Percentiles rank a stretch among this genome's conserved stretches.
Conservation (phyloP, 495 filamentous ascomycete genomes). For the Apiosordaria backusii region DNA sequence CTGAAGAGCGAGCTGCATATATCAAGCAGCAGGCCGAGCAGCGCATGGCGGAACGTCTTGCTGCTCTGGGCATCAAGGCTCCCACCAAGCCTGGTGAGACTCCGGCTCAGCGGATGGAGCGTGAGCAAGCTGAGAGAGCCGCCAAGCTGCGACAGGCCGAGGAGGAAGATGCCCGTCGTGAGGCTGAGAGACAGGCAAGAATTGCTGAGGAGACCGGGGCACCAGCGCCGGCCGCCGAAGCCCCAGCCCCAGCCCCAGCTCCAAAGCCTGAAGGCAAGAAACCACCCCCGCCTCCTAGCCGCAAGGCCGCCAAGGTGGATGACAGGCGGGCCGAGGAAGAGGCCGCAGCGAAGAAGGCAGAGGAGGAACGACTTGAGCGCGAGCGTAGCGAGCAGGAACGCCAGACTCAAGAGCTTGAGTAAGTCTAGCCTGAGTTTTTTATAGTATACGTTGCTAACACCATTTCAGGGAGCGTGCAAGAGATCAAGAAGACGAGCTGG, state of each 20-base stretch:
- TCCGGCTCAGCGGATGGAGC: constrained; percentile 76
- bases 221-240: constrained; percentile 47
- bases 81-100: constrained; percentile 70
- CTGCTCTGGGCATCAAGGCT: constrained; percentile 85
- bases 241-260: constrained; percentile 19
- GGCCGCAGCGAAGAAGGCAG: constrained; percentile 43
- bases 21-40: constrained; percentile 96
- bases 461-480: constrained; percentile 60
- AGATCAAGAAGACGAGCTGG: constrained; percentile 73
- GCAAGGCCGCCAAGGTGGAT: constrained; percentile 63
- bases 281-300: constrained; percentile 80
- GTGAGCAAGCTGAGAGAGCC: constrained; percentile 82
- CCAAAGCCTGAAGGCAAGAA: constrained; percentile 63
- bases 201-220: constrained; percentile 76
- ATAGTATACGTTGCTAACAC: constrained; percentile 26
- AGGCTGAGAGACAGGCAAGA: constrained; percentile 80
- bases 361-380: constrained; percentile 55
- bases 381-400: constrained; percentile 78
- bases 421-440: constrained; percentile 41
- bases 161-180: constrained; percentile 89
- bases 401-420: constrained; percentile 78
- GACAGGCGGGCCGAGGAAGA: constrained; percentile 52
- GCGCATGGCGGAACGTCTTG: constrained; percentile 95
- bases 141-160: constrained; percentile 84
- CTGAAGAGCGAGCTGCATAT: constrained; percentile 90